These are phyloP conservation scores for Pseudogymnoascus sp. DNA, from an alignment of 2,329 filamentous ascomycete genomes.

Conservation along the genomic window DNA sequence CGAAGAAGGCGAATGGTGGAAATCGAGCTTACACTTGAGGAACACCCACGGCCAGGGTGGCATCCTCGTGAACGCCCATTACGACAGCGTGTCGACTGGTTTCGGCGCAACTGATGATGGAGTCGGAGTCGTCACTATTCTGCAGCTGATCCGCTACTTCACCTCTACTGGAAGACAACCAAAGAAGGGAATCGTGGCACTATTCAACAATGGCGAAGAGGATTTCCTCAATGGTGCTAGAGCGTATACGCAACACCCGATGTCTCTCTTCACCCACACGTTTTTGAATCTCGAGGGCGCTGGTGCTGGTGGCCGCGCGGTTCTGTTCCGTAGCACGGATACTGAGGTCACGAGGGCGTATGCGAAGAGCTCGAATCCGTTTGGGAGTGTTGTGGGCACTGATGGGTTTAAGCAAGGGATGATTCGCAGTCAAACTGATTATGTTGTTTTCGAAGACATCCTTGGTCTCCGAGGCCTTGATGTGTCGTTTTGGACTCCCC, in stretches of 20 bases:
- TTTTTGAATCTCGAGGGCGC: constrained; percentile 95
- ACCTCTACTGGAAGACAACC: constrained; percentile 63
- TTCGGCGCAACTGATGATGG: constrained; percentile 93
- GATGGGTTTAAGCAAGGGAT: constrained; percentile 76
- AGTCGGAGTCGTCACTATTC: constrained; percentile 74
- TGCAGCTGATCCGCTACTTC: constrained; percentile 84
- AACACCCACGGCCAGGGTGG: constrained; percentile 55
- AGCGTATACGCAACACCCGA: constrained; percentile 74
- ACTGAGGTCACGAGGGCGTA: constrained; percentile 78
- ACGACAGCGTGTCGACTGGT: constrained; percentile 79
- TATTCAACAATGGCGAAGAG: constrained; percentile 95
- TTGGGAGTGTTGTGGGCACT: constrained; percentile 70
- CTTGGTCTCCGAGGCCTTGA: constrained; percentile 83
- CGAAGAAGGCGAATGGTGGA: constrained; percentile 66
- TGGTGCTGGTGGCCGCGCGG: constrained; percentile 80
- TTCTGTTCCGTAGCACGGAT: constrained; percentile 82
- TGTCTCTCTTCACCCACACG: constrained; percentile 71
- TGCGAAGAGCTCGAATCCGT: constrained; percentile 60
- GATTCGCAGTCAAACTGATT: constrained; percentile 83
- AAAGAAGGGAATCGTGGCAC: constrained; percentile 67
- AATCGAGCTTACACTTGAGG: constrained; percentile 32
- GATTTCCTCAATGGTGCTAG: constrained; percentile 82
- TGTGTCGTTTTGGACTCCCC: constrained; percentile 81
- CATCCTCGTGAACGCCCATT: constrained; percentile 90
- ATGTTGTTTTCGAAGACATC: constrained; percentile 67